Conservation (phyloP, 768 basidiomycete species). For the Tubosaeta sp. region DNA sequence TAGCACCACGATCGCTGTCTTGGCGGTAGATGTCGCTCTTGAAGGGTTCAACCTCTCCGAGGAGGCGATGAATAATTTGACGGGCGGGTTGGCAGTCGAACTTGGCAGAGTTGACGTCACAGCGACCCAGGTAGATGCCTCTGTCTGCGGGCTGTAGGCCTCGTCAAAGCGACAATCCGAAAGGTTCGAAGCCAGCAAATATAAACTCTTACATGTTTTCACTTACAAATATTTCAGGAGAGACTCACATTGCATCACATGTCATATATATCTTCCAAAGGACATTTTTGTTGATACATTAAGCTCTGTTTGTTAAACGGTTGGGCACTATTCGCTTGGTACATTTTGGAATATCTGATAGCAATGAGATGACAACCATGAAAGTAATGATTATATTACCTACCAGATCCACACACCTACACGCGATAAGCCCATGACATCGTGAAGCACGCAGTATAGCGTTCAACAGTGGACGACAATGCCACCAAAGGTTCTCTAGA, state of each 20-base stretch:
- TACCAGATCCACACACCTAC: conserved; percentile 12
- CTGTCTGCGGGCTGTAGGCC: conserved; percentile 42
- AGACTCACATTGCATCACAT: neutral
- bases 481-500: conserved; percentile 56
- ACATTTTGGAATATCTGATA: neutral
- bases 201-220: neutral
- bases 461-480: conserved; percentile 45
- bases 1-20: conserved; percentile 12
- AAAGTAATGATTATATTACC: neutral
- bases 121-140: conserved; percentile 39
- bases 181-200: neutral
- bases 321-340: neutral
- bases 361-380: neutral
- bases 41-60: conserved; percentile 46
- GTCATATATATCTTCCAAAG: neutral
- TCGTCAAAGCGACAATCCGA: neutral
- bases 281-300: neutral
- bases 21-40: conserved; percentile 27
- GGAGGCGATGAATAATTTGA: conserved; percentile 53
- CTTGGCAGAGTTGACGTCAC: conserved; percentile 47
- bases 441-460: conserved; percentile 50
- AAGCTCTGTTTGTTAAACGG: neutral
- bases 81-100: conserved; percentile 41
- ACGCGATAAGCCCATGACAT: conserved; percentile 45
- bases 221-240: conserved; percentile 1